These are phyloP conservation scores for Baorangia bicolor DNA, from an alignment of 768 basidiomycete species.

Conservation along the genomic window DNA sequence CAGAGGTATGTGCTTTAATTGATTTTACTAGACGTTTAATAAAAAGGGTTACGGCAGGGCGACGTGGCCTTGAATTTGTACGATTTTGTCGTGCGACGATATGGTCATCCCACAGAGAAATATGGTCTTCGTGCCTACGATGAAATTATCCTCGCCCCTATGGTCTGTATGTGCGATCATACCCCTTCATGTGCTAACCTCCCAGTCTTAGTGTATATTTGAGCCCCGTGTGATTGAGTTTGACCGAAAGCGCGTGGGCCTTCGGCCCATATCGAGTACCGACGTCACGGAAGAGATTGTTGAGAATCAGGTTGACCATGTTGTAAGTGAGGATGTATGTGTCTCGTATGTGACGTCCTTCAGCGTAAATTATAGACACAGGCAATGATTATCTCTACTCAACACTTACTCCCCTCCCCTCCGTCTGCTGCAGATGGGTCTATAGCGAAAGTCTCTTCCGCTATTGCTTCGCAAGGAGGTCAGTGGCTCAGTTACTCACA, in stretches of 20 bases:
- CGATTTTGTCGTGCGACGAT: conserved; percentile 83
- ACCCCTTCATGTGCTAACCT: not conserved
- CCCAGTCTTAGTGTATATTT: conserved; percentile 71
- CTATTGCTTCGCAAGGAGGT: conserved; percentile 31
- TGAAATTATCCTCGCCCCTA: conserved; percentile 91
- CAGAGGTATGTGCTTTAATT: conserved; percentile 60
- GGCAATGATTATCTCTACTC: conserved; percentile 89
- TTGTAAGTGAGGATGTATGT: conserved; percentile 37
- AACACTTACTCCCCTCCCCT: conserved; percentile 61
- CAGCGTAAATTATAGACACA: conserved; percentile 57
- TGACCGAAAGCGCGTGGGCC: conserved; percentile 62
- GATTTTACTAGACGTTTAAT: not conserved
- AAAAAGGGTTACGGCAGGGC: conserved; percentile 45
- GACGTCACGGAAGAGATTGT: conserved; percentile 78
- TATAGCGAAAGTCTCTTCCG: conserved; percentile 19
- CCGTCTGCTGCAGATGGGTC: conserved; percentile 30
- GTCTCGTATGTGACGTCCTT: conserved; percentile 1
- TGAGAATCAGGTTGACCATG: conserved; percentile 50
- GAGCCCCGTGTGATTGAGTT: conserved; percentile 93
- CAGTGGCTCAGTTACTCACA: not conserved
- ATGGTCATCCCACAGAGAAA: conserved; percentile 76
- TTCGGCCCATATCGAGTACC: conserved; percentile 47
- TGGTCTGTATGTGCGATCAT: conserved; percentile 53
- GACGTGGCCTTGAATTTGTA: conserved; percentile 89
- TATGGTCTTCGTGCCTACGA: conserved; percentile 91